Evolutionary conservation across 306 rosid species (phyloP).

Genomic region (Castanopsis chinensis): DNA sequence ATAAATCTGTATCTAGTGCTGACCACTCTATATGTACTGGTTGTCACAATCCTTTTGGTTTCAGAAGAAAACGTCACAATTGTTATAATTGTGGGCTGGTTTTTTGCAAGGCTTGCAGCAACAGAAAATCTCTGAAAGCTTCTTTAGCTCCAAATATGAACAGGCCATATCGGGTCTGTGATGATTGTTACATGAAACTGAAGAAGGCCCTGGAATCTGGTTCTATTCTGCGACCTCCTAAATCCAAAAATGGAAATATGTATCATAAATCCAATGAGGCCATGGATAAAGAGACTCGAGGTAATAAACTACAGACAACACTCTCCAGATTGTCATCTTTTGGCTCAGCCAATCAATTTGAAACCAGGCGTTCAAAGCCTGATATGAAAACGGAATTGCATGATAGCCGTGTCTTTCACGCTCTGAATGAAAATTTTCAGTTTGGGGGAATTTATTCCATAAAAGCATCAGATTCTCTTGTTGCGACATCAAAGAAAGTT

Average conservation of each 20-base stretch:
- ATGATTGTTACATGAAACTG: constrained; percentile 71
- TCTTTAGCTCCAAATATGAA: constrained; percentile 78
- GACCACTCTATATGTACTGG: constrained; percentile 79
- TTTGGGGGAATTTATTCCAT: constrained; percentile 34
- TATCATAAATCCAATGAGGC: constrained; percentile 30
- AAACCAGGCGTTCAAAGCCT: constrained; percentile 49
- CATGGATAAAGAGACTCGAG: constrained; percentile 42
- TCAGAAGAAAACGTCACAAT: constrained; percentile 93
- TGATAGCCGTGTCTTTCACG: constrained; percentile 50
- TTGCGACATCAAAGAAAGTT: constrained; percentile 37
- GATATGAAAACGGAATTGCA: constrained; percentile 36
- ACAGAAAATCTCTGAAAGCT: constrained; percentile 79
- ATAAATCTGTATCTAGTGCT: constrained; percentile 79
- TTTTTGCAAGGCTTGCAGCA: constrained; percentile 86
- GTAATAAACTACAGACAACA: constrained; percentile 48
- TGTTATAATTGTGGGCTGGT: constrained; percentile 97
- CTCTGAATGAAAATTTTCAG: constrained; percentile 49
- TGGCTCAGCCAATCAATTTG: constrained; percentile 51
- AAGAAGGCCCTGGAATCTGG: constrained; percentile 54
- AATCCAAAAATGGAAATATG: constrained; percentile 35
- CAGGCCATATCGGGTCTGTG: constrained; percentile 87
- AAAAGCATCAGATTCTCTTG: constrained; percentile 44
- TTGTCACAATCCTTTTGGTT: constrained; percentile 78
- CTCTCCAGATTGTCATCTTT: constrained; percentile 81
- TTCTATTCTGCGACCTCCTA: constrained; percentile 42